These are phyloP conservation scores for Penicillium sp. DNA, from an alignment of 2,329 filamentous ascomycete species.

Conservation along the genomic window DNA sequence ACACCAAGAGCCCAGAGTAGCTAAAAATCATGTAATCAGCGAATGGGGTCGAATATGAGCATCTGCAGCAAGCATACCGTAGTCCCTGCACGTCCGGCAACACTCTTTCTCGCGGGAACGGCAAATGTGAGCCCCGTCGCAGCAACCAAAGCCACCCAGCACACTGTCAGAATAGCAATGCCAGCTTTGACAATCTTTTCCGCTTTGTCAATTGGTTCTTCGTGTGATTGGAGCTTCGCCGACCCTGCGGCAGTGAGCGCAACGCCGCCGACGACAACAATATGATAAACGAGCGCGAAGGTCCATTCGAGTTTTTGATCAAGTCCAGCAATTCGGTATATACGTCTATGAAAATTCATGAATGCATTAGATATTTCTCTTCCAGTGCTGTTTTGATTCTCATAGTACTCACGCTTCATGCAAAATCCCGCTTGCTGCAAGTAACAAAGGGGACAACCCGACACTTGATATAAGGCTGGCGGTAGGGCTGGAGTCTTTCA, in stretches of 20 bases:
- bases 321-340: not conserved
- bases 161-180: slow-evolving; percentile 11
- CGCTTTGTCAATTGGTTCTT: slow-evolving; percentile 14
- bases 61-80: not conserved
- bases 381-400: too few relatives aligned
- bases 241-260: slow-evolving; percentile 16
- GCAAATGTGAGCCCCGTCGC: slow-evolving; percentile 10
- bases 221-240: slow-evolving; percentile 9
- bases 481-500: slow-evolving; percentile 16
- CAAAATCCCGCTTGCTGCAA: slow-evolving; percentile 33
- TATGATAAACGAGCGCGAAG: slow-evolving; percentile 14
- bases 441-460: slow-evolving; percentile 41
- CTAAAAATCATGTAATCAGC: not conserved
- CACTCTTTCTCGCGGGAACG: not conserved
- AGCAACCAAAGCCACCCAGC: slow-evolving; percentile 14
- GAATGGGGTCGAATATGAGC: not conserved
- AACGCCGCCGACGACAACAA: slow-evolving; percentile 15
- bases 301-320: not conserved
- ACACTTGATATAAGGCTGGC: slow-evolving; percentile 41
- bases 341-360: not conserved
- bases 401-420: slow-evolving; percentile 37
- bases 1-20: slow-evolving; percentile 14
- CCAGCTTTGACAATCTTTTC: slow-evolving; percentile 15
- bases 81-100: not conserved
- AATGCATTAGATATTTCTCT: not conserved